Evolutionary conservation across 805 yeast species (phyloP), one percentile per base, ranked within the genome.

Genomic region (Blastobotrys parvus): DNA sequence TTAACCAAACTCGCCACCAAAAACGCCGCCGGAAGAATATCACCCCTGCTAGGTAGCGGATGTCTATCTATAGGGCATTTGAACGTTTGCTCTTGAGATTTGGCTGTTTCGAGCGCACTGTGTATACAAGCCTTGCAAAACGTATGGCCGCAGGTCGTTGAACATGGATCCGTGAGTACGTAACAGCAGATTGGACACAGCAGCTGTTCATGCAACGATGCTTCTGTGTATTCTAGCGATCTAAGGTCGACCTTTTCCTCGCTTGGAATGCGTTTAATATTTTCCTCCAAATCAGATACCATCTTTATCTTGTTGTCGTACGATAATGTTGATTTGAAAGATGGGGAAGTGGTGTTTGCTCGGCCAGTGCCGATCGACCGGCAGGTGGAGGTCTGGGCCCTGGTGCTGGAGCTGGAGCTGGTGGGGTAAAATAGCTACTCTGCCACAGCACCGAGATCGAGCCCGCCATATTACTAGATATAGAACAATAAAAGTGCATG

Each of bases 91-190:
- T 22, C 25, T 19, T 37, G 22, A 31, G 32, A 17, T 4, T 25
- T 19, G 10, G 33, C 36, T 5, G 50, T 43, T 4, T 50, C 48
- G 15, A 53, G 41, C 5, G 60, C 60, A 13, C 49, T 44, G 20
- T 35, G 39, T 4, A 80, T 62, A 53, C 87, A 80, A 8, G 61
- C 64, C 43, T 66, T 65, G 58, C 88, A 80, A 51, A 80, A 80
- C 0, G 82, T 77, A 54, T 80, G 87, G 1, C 83, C 82, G 60
- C 88, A 80, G 1, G 67, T 57, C 1, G 87, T 81, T 4, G 80
- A 73, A 48, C 71, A 64, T 1, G 88, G 87, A 29, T 68, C 67
- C 5, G 77, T 67, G 48, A 80, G 74, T 3, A 83, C 82, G 32
- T 72, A 71, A 46, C 75, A 79, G 58, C 88, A 80, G n/a, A 80